Conservation (phyloP, 805 yeast species). For the Lipomyces spencermartinsiae region DNA sequence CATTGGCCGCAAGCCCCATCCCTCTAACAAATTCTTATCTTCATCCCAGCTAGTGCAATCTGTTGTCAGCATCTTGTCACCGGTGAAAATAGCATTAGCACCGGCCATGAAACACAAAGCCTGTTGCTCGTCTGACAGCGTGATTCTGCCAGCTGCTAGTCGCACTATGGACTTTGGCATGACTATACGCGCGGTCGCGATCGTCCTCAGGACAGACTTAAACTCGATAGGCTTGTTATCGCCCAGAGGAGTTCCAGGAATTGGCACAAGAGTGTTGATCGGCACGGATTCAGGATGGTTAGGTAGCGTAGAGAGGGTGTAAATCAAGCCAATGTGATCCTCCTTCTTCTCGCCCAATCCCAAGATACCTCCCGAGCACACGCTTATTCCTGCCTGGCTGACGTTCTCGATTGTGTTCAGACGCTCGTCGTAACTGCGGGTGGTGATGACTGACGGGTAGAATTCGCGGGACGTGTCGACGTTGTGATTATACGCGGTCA, state of each 20-base stretch:
- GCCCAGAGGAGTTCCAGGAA: slow-evolving; percentile 78
- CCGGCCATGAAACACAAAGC: slow-evolving; percentile 78
- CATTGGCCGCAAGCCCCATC: slow-evolving; percentile 63
- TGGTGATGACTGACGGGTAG: slow-evolving; percentile 72
- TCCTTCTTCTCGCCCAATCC: slow-evolving; percentile 78
- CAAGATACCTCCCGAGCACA: slow-evolving; percentile 80
- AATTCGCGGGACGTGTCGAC: slow-evolving; percentile 81
- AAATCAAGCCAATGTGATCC: slow-evolving; percentile 71
- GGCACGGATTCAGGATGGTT: slow-evolving; percentile 83
- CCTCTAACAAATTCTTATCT: slow-evolving; percentile 67
- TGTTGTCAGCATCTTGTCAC: slow-evolving; percentile 80
- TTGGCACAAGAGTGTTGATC: slow-evolving; percentile 78
- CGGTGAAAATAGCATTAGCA: slow-evolving; percentile 80
- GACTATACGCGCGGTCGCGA: slow-evolving; percentile 75
- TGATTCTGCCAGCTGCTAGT: slow-evolving; percentile 80
- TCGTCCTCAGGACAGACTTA: slow-evolving; percentile 68
- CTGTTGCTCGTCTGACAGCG: slow-evolving; percentile 80
- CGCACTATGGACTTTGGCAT: slow-evolving; percentile 78
- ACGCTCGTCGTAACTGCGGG: slow-evolving; percentile 75
- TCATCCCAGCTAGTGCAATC: slow-evolving; percentile 87
- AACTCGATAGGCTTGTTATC: slow-evolving; percentile 62
- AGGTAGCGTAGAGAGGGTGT: slow-evolving; percentile 70
- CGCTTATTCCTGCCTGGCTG: slow-evolving; percentile 65
- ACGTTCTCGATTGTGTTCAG: slow-evolving; percentile 69
- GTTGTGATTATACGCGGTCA: slow-evolving; percentile 83